These are phyloP conservation scores for Macroventuria anomochaeta DNA, from an alignment of 2,329 filamentous ascomycete species.

Conservation along the genomic window DNA sequence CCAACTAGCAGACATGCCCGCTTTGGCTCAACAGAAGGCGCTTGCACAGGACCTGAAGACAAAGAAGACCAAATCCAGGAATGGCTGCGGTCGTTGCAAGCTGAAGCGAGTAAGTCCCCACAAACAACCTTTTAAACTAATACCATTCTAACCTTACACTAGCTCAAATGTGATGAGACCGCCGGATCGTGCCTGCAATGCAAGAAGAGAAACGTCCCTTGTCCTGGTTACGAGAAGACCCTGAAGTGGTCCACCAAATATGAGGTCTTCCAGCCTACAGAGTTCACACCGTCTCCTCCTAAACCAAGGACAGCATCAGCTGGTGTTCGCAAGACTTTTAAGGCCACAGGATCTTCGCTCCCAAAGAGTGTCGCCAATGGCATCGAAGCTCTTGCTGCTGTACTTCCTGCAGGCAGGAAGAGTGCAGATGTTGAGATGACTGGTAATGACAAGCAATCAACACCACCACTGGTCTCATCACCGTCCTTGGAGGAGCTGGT, in stretches of 20 bases:
- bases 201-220: slow-evolving; percentile 51
- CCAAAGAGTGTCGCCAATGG: slow-evolving; percentile 42
- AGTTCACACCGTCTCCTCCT: slow-evolving; percentile 29
- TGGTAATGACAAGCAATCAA: slow-evolving; percentile 21
- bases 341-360: slow-evolving; percentile 23
- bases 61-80: slow-evolving; percentile 48
- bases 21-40: slow-evolving; percentile 37
- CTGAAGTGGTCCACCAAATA: slow-evolving; percentile 59
- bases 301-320: slow-evolving; percentile 21
- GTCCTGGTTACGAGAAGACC: slow-evolving; percentile 56
- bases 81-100: slow-evolving; percentile 46
- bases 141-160: slow-evolving; percentile 25
- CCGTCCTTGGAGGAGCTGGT: slow-evolving; percentile 29
- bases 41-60: slow-evolving; percentile 35
- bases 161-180: slow-evolving; percentile 56
- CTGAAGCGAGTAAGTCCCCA: slow-evolving; percentile 40
- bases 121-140: not conserved
- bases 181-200: slow-evolving; percentile 54
- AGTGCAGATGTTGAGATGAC: slow-evolving; percentile 20
- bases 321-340: slow-evolving; percentile 13
- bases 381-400: slow-evolving; percentile 47
- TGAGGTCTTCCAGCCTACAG: slow-evolving; percentile 51
- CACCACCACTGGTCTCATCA: slow-evolving; percentile 28
- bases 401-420: slow-evolving; percentile 42
- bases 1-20: slow-evolving; percentile 34